Evolutionary conservation across 2,329 filamentous ascomycete species (phyloP), one percentile per base, ranked within the genome.

Genomic region (Fusarium camptoceras): DNA sequence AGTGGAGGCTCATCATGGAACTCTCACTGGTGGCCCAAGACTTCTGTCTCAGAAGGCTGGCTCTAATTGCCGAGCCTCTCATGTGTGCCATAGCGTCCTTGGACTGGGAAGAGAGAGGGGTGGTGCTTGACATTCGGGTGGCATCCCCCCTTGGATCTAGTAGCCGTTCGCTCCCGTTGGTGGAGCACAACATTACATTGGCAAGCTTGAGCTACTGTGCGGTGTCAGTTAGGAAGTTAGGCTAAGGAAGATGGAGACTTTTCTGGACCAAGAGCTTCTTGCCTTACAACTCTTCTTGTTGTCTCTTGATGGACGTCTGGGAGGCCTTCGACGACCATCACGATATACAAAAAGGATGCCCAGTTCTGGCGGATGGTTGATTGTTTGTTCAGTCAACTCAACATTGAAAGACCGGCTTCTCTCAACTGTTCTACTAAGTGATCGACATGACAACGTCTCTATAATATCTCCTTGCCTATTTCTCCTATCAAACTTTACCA

Each of bases 331-430:
- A 66, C 61, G 28, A 59, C 55, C 56, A 66, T 75, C 59, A 67
- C 66, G 72, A 75, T 76, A 75, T 76, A 76, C 74, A 76, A 75
- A 76, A 76, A 74, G 74, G 71, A 72, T 75, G 67, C 64, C 58
- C 51, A 48, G 63, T 48, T 69, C 71, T 46, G 48, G 50, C 44
- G 22, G 48, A 70, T 64, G 63, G 51, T 68, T 44, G 54, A 48
- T 62, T 71, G 55, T 50, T 41, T 60, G 71, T 46, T 55, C 68
- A 55, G 49, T 48, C 62, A 62, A 72, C 20, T 63, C 73, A 70
- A 39, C 68, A 75, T 73, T 71, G 51, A 72, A 74, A 71, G 71
- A 71, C 73, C 66, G 73, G 73, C 64, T 75, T 75, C 73, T 75
- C 63, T 71, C 64, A 71, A 62, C 66, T 71, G 53, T 69, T 55